Evolutionary conservation across 495 filamentous ascomycete species (phyloP).

Genomic region (Choiromyces venosus): DNA sequence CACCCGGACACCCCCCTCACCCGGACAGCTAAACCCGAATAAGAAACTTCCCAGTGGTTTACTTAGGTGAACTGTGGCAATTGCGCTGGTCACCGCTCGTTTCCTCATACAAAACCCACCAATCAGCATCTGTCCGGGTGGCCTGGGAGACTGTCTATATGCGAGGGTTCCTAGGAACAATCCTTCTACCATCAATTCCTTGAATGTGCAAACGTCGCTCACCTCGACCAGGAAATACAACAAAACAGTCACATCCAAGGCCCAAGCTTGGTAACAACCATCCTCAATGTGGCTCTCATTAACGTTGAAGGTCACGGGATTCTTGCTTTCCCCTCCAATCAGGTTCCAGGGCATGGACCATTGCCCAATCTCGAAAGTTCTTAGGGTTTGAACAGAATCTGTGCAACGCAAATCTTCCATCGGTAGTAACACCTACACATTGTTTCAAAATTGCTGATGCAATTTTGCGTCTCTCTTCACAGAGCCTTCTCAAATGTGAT

Average conservation of each 20-base stretch:
- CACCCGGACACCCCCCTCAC: no score
- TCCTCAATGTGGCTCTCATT: not conserved
- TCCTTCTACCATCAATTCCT: not conserved
- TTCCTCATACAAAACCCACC: no score
- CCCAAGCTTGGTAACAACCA: not conserved
- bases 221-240: not conserved
- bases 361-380: not conserved
- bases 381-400: not conserved
- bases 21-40: no score
- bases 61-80: no score
- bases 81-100: no score
- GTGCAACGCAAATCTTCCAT: not conserved
- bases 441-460: not conserved
- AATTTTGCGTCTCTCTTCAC: not conserved
- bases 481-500: not conserved
- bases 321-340: not conserved
- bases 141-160: no score
- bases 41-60: no score
- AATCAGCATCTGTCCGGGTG: no score
- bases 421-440: not conserved
- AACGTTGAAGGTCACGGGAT: not conserved
- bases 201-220: not conserved
- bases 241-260: conserved; percentile 3
- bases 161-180: not conserved
- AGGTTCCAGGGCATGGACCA: not conserved